These are phyloP conservation scores for Quercus gilva DNA, from an alignment of 306 rosid genomes.

Conservation along the genomic window DNA sequence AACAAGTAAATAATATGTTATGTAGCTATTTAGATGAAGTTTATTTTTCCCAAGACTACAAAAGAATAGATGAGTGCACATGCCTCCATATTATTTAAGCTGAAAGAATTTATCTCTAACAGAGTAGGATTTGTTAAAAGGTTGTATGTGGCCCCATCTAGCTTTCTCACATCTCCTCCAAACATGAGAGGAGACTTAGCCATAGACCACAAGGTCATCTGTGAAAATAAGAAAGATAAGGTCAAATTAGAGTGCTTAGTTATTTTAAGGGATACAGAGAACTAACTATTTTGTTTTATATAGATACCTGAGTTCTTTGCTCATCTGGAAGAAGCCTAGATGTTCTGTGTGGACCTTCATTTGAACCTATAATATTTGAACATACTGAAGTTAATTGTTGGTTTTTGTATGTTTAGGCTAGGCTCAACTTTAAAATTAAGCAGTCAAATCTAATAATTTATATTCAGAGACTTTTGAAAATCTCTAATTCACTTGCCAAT, in stretches of 20 bases:
- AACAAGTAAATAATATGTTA: conserved; percentile 11
- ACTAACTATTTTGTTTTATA: conserved; percentile 7
- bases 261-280: conserved; percentile 1
- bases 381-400: neutral
- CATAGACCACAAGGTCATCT: conserved; percentile 91
- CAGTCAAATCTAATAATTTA: conserved; percentile 13
- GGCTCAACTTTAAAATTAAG: conserved; percentile 26
- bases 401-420: conserved; percentile 3
- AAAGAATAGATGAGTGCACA: conserved; percentile 26
- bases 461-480: conserved; percentile 6
- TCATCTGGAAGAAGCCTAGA: conserved; percentile 51
- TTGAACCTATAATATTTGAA: conserved; percentile 48
- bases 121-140: conserved; percentile 68
- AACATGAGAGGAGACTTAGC: conserved; percentile 97
- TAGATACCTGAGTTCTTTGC: conserved; percentile 78
- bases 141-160: conserved; percentile 43
- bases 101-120: conserved; percentile 70
- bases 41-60: neutral
- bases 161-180: conserved; percentile 88
- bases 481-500: neutral
- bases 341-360: conserved; percentile 79
- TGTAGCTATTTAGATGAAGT: conserved; percentile 1
- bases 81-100: conserved; percentile 83
- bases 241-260: conserved; percentile 9
- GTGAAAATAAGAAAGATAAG: conserved; percentile 21